phyloP scores from a whole-genome alignment of 2,329 filamentous ascomycete species.

The Aspergillus glaucus region DNA sequence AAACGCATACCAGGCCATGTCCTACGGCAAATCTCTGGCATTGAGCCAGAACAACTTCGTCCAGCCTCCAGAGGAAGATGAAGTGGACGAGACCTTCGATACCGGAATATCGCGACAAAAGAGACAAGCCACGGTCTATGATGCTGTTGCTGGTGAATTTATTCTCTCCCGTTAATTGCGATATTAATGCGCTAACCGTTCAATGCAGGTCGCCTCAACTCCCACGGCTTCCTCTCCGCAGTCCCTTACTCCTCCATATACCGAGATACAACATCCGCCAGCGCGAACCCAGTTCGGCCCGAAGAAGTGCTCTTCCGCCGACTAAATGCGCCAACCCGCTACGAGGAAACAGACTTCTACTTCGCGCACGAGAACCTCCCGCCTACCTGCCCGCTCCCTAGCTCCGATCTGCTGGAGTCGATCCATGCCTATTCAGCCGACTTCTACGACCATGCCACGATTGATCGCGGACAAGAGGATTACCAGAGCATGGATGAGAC shows the following conservation, averaged over 20 bases:
- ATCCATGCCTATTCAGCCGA: conserved; percentile 54
- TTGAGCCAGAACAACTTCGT: conserved; percentile 14
- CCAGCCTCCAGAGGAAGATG: conserved; percentile 9
- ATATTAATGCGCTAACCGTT: neutral
- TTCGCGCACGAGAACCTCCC: conserved; percentile 46
- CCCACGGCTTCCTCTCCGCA: conserved; percentile 27
- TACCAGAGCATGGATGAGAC: conserved; percentile 57
- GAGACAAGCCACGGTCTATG: conserved; percentile 47
- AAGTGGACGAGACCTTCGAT: conserved; percentile 7
- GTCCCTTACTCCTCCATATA: conserved; percentile 20
- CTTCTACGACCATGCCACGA: conserved; percentile 42
- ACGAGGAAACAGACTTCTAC: conserved; percentile 51
- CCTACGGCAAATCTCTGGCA: conserved; percentile 14
- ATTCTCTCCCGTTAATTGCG: neutral
- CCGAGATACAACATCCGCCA: conserved; percentile 30
- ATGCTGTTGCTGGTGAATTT: conserved; percentile 50
- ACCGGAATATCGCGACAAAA: conserved; percentile 13
- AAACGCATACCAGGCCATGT: conserved; percentile 12
- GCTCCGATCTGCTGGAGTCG: conserved; percentile 51
- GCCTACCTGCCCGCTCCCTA: conserved; percentile 41
- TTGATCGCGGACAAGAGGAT: conserved; percentile 30
- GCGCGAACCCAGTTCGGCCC: conserved; percentile 41
- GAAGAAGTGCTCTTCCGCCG: conserved; percentile 55
- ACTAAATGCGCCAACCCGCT: conserved; percentile 44
- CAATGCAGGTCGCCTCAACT: conserved; percentile 40